A percentile compares a stretch with the other conserved stretches of the same genome.
Evolutionary conservation across 495 filamentous ascomycete genomes (phyloP).

Genomic region (Aspergillus carlsbadensis): DNA sequence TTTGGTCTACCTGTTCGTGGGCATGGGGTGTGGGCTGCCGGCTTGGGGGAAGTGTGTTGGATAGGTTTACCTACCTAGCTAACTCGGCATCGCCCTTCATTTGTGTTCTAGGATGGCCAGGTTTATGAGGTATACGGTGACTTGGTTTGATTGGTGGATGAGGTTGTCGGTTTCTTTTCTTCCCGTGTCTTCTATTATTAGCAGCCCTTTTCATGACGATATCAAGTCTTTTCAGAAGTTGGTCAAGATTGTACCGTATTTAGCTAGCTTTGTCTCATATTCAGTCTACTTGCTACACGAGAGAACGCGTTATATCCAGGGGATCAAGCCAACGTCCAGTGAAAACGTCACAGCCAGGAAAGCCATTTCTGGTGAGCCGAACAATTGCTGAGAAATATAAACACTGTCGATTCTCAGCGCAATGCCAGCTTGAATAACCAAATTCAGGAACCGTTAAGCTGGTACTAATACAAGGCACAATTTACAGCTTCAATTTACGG

Average conservation of each 20-base stretch:
- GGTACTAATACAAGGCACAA: no score
- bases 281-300: no score
- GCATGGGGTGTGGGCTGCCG: conserved; percentile 72
- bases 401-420: no score
- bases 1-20: conserved; percentile 76
- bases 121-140: background rate
- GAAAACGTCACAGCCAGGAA: background rate
- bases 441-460: no score
- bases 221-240: background rate
- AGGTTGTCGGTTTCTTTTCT: background rate
- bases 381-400: no score
- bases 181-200: background rate
- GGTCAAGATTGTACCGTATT: background rate
- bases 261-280: no score
- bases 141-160: background rate
- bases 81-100: background rate
- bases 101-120: no score
- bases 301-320: no score
- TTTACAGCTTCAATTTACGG: no score
- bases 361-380: background rate
- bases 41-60: conserved; percentile 54
- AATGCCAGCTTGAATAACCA: no score
- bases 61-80: background rate
- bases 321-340: no score
- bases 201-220: background rate